These are phyloP conservation scores for Termitomyces sp. DNA, from an alignment of 768 basidiomycete genomes.

Conservation along the genomic window DNA sequence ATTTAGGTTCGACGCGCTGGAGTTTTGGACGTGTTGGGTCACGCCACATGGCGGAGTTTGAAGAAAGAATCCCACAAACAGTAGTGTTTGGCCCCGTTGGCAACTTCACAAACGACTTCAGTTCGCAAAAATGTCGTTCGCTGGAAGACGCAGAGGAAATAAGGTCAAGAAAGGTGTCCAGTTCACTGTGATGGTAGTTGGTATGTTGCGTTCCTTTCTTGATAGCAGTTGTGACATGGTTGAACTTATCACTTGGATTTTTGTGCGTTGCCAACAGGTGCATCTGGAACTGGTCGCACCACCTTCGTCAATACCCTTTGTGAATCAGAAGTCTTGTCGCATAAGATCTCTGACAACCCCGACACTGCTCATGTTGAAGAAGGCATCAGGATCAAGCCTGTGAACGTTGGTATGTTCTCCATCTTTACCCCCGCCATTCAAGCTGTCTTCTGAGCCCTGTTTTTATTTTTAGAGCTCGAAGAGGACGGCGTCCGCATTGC, in stretches of 20 bases:
- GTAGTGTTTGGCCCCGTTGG: slow-evolving; percentile 25
- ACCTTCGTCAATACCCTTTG: slow-evolving; percentile 99
- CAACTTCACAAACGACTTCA: slow-evolving; percentile 21
- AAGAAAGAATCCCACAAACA: slow-evolving; percentile 29
- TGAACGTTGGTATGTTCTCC: slow-evolving; percentile 75
- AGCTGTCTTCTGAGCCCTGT: slow-evolving; percentile 4
- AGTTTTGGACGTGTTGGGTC: slow-evolving; percentile 23
- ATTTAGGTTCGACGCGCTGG: slow-evolving; percentile 6
- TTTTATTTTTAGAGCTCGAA: slow-evolving; percentile 77
- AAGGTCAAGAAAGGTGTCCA: slow-evolving; percentile 99
- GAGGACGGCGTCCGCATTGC: slow-evolving; percentile 99
- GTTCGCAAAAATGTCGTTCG: slow-evolving; percentile 65
- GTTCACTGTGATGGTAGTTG: slow-evolving; percentile 97
- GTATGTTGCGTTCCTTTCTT: slow-evolving; percentile 52
- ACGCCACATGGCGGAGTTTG: slow-evolving; percentile 35
- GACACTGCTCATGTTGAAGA: slow-evolving; percentile 92
- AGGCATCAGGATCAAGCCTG: slow-evolving; percentile 91
- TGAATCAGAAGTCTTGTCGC: slow-evolving; percentile 87
- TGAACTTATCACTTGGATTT: slow-evolving; percentile 13
- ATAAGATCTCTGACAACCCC: slow-evolving; percentile 83
- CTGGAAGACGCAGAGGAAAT: slow-evolving; percentile 83
- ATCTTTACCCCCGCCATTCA: neutral
- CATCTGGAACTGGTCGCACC: slow-evolving; percentile 95
- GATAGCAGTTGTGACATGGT: neutral
- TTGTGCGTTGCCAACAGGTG: slow-evolving; percentile 52